Percentiles rank a stretch among this genome's conserved stretches.
phyloP scores from a whole-genome alignment of 495 filamentous ascomycete species.

The Talaromyces wortmannii region DNA sequence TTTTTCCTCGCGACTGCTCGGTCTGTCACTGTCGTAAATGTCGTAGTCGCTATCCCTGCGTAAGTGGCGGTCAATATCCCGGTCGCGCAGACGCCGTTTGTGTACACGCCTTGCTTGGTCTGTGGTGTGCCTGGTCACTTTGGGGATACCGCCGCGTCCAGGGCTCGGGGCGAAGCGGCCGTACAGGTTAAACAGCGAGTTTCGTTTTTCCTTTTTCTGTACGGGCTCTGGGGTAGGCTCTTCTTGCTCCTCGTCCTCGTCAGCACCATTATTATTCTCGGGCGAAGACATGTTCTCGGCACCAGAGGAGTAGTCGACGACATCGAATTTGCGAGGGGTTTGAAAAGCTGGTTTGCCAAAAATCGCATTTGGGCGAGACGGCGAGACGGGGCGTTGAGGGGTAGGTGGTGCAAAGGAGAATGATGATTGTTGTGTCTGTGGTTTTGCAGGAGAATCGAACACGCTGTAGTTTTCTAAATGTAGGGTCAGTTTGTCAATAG shows the following conservation, averaged over 20 bases:
- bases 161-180: slow-evolving; percentile 41
- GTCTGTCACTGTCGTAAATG: slow-evolving; percentile 53
- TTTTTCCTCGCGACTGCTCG: slow-evolving; percentile 33
- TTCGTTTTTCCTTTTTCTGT: slow-evolving; percentile 34
- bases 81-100: slow-evolving; percentile 44
- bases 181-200: slow-evolving; percentile 36
- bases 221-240: slow-evolving; percentile 62
- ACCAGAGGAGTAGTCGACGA: slow-evolving; percentile 70
- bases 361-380: slow-evolving; percentile 20
- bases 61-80: slow-evolving; percentile 34
- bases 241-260: slow-evolving; percentile 43
- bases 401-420: slow-evolving; percentile 33
- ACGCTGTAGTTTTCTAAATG: slow-evolving; percentile 39
- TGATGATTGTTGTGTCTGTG: slow-evolving; percentile 23
- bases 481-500: slow-evolving; percentile 6
- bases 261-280: slow-evolving; percentile 26
- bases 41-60: slow-evolving; percentile 48
- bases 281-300: slow-evolving; percentile 76
- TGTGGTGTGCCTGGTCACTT: slow-evolving; percentile 45
- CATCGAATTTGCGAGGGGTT: slow-evolving; percentile 68
- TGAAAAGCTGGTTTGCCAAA: slow-evolving; percentile 70
- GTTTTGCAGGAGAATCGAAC: slow-evolving; percentile 48
- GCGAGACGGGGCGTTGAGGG: slow-evolving; percentile 18
- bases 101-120: slow-evolving; percentile 44
- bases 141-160: slow-evolving; percentile 51